A percentile compares a stretch with the other conserved stretches of the same genome.
phyloP scores from a whole-genome alignment of 2,329 filamentous ascomycete species.

The Helotiales sp. region DNA sequence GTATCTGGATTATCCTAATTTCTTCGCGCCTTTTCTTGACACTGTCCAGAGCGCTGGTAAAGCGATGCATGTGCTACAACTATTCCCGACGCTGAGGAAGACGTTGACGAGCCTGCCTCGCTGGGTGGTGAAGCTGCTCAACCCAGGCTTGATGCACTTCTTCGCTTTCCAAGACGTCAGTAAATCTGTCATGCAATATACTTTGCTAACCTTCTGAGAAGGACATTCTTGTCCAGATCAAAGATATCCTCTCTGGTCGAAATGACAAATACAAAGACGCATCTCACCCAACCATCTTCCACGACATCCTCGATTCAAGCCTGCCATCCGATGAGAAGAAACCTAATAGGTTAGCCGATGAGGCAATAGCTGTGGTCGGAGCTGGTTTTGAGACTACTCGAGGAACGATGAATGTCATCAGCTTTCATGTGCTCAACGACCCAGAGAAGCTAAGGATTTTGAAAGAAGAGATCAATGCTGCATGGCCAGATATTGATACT shows the following conservation, averaged over 20 bases:
- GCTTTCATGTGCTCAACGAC: slow-evolving; percentile 34
- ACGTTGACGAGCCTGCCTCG: not conserved
- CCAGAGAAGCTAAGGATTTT: slow-evolving; percentile 27
- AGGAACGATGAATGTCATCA: slow-evolving; percentile 30
- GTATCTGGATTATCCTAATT: slow-evolving; percentile 6
- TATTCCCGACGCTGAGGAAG: not conserved
- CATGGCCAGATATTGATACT: slow-evolving; percentile 24
- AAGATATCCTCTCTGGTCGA: not conserved
- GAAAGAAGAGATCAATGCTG: slow-evolving; percentile 29
- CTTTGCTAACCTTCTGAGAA: not conserved
- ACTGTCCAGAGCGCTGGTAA: not conserved
- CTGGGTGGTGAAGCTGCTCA: not conserved
- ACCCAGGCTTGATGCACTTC: not conserved
- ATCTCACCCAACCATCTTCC: slow-evolving; percentile 16
- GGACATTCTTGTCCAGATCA: slow-evolving; percentile 12
- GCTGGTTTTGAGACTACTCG: slow-evolving; percentile 43
- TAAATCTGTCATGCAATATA: not conserved
- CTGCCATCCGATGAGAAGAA: slow-evolving; percentile 40
- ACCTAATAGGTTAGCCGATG: slow-evolving; percentile 37
- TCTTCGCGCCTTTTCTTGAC: not conserved
- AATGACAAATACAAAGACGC: slow-evolving; percentile 15
- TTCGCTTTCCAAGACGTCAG: slow-evolving; percentile 9
- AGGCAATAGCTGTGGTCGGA: slow-evolving; percentile 39
- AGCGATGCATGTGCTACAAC: not conserved
- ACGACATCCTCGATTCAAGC: slow-evolving; percentile 34